phyloP scores from a whole-genome alignment of 371 early-diverging fungal genomes.

The Amoeboaphelidium occidentale region DNA sequence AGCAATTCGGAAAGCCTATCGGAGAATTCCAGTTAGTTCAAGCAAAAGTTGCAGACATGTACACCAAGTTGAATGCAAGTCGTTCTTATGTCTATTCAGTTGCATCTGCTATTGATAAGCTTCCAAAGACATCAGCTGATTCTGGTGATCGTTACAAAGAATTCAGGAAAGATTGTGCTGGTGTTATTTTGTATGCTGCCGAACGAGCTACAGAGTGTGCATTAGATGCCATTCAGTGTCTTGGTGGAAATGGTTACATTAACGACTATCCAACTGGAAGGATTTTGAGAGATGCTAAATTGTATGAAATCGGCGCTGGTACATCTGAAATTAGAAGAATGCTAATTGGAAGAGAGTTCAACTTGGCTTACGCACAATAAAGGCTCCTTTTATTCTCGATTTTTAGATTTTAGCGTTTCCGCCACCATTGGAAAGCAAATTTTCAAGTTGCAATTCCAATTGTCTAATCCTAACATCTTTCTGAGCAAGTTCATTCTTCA shows the following conservation, averaged over 20 bases:
- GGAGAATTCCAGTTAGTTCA: conserved; percentile 82
- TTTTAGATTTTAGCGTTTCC: not conserved
- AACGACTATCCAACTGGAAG: conserved; percentile 83
- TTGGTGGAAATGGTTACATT: conserved; percentile 85
- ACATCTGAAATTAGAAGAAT: conserved; percentile 92
- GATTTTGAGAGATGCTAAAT: conserved; percentile 77
- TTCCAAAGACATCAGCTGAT: conserved; percentile 6
- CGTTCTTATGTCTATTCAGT: conserved; percentile 79
- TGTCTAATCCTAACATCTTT: conserved; percentile 55
- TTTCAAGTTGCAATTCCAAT: conserved; percentile 32
- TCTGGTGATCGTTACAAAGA: conserved; percentile 1
- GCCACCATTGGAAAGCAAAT: not conserved
- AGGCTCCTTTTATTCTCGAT: too few relatives aligned
- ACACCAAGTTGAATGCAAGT: conserved; percentile 75
- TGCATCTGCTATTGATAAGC: conserved; percentile 59
- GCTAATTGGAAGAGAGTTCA: conserved; percentile 64
- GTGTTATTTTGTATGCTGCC: conserved; percentile 79
- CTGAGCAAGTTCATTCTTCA: conserved; percentile 42
- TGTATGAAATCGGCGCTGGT: conserved; percentile 95
- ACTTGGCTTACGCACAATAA: conserved; percentile 7
- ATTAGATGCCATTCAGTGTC: conserved; percentile 79
- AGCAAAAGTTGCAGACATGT: conserved; percentile 91
- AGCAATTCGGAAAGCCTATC: conserved; percentile 64
- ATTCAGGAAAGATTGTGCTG: conserved; percentile 64
- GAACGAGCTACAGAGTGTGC: conserved; percentile 89